phyloP scores from a whole-genome alignment of 345 rosid species.

The Camelina laxa region DNA sequence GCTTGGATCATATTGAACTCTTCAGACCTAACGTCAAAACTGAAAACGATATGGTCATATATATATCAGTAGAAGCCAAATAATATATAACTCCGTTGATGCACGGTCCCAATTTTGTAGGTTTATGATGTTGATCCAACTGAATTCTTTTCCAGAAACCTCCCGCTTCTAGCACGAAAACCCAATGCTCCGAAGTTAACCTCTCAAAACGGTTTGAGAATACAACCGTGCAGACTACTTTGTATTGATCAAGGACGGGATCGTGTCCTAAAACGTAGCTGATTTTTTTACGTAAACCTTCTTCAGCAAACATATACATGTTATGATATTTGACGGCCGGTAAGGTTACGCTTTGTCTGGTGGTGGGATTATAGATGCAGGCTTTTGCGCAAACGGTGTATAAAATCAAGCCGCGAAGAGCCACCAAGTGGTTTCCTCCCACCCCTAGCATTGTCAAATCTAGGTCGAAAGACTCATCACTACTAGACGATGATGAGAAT shows the following conservation, averaged over 20 bases:
- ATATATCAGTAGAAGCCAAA: not conserved
- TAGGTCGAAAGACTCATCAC: not conserved
- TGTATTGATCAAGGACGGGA: constrained; percentile 15
- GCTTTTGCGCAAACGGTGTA: not conserved
- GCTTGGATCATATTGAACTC: not conserved
- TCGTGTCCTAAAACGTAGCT: not conserved
- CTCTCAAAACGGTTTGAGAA: no score
- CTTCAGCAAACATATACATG: not conserved
- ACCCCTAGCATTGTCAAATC: not conserved
- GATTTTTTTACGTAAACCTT: not conserved
- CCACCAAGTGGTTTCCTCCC: not conserved
- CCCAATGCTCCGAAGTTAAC: constrained; percentile 8
- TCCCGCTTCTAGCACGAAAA: constrained; percentile 3
- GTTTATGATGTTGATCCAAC: not conserved
- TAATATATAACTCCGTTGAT: constrained; percentile 29
- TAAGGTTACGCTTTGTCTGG: constrained; percentile 1
- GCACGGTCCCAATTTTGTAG: not conserved
- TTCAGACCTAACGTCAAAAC: constrained; percentile 23
- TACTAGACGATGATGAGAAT: not conserved
- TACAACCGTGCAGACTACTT: not conserved
- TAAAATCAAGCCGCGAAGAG: constrained; percentile 11
- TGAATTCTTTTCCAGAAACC: constrained; percentile 12
- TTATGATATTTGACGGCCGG: not conserved
- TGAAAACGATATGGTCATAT: not conserved
- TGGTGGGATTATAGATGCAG: constrained; percentile 8